Conservation (phyloP, 1,139 yeast genomes). For the Lodderomyces margitis region DNA sequence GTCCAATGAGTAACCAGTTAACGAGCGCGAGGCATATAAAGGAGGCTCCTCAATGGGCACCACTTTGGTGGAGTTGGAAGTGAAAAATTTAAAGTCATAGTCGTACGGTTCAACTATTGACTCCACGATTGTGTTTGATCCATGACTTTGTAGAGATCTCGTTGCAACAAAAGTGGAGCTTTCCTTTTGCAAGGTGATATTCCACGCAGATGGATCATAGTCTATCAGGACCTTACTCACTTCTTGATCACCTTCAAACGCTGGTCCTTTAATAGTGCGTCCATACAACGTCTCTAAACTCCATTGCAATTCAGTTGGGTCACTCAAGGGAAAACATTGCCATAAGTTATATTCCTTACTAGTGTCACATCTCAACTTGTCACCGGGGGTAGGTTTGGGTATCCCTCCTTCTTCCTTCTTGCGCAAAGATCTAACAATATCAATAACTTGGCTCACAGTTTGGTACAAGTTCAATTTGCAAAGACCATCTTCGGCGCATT, state of each 20-base stretch:
- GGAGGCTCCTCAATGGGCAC: conserved; percentile 53
- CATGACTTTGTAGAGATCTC: conserved; percentile 14
- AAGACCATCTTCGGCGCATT: conserved; percentile 40
- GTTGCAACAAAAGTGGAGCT: conserved; percentile 15
- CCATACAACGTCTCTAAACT: conserved; percentile 70
- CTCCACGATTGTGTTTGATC: conserved; percentile 13
- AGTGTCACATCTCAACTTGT: conserved; percentile 68
- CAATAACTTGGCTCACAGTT: conserved; percentile 70
- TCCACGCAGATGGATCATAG: conserved; percentile 48
- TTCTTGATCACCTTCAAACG: conserved; percentile 45
- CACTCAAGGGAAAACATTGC: conserved; percentile 77
- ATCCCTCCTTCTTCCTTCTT: conserved; percentile 62
- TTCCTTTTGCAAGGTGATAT: conserved; percentile 26
- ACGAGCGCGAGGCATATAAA: conserved; percentile 72
- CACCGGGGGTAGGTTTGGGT: conserved; percentile 75
- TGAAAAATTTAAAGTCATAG: conserved; percentile 38
- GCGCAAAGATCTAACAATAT: conserved; percentile 65
- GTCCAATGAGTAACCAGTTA: conserved; percentile 91
- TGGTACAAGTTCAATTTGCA: conserved; percentile 65
- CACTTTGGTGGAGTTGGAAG: conserved; percentile 13
- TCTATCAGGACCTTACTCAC: conserved; percentile 43
- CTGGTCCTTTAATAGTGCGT: conserved; percentile 59
- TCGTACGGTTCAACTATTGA: conserved; percentile 31
- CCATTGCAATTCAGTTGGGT: conserved; percentile 52
- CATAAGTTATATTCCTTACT: conserved; percentile 56